These are phyloP conservation scores for Skeletonema marinoi DNA, from an alignment of 108 stramenopile genomes.

Conservation along the genomic window DNA sequence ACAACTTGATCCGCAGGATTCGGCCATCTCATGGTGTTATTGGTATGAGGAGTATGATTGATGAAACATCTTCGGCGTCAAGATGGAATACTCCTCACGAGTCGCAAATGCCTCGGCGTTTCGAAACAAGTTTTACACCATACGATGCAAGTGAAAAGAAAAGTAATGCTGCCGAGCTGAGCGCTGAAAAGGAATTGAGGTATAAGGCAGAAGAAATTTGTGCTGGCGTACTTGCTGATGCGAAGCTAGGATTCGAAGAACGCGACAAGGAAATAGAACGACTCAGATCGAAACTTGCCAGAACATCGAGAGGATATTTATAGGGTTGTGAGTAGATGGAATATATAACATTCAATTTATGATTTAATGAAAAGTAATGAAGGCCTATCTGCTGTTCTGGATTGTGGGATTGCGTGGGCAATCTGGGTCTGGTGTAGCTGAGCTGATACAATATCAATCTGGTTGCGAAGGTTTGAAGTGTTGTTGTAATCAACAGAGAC, in stretches of 20 bases:
- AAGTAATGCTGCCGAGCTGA: conserved; percentile 20
- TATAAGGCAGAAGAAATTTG: conserved; percentile 53
- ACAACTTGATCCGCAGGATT: conserved; percentile 26
- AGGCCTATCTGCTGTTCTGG: no score
- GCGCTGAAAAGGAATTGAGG: conserved; percentile 48
- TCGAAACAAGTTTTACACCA: background rate
- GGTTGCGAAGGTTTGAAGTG: no score
- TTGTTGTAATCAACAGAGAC: no score
- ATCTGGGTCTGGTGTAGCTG: no score
- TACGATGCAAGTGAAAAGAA: background rate
- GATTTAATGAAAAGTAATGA: background rate
- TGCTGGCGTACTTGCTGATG: conserved; percentile 42
- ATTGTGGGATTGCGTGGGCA: no score
- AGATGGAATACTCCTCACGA: conserved; percentile 20
- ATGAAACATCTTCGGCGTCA: background rate
- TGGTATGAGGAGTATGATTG: background rate
- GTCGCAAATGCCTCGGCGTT: background rate
- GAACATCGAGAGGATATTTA: conserved; percentile 18
- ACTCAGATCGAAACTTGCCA: conserved; percentile 32
- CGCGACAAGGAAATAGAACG: conserved; percentile 41
- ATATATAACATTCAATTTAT: background rate
- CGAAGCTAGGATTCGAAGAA: conserved; percentile 34
- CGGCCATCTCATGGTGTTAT: background rate
- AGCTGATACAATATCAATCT: no score
- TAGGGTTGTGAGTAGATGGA: background rate